Percentiles rank a stretch among this genome's conserved stretches.
These are phyloP conservation scores for Knufia petricola DNA, from an alignment of 2,329 filamentous ascomycete species.

Conservation along the genomic window DNA sequence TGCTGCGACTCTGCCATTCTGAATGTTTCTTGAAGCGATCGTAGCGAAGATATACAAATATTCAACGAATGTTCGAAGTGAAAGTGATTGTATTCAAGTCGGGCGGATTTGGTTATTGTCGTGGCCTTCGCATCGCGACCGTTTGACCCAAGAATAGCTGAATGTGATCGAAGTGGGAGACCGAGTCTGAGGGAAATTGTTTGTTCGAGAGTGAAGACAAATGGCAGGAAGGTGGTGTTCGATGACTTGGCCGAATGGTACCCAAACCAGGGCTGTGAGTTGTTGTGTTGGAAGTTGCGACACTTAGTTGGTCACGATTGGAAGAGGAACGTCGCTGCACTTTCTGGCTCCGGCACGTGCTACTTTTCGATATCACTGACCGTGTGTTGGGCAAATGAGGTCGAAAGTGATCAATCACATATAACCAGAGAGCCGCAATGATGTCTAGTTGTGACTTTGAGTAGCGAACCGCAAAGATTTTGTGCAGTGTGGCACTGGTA, in stretches of 20 bases:
- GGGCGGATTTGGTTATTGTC: conserved; percentile 4
- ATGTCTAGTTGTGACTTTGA: not conserved
- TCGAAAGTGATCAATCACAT: conserved; percentile 1
- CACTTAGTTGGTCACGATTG: conserved; percentile 7
- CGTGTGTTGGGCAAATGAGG: not conserved
- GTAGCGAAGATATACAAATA: not conserved
- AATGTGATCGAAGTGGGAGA: not conserved
- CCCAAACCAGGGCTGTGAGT: conserved; percentile 8
- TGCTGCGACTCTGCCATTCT: conserved; percentile 4
- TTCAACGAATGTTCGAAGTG: conserved; percentile 6
- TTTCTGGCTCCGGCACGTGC: conserved; percentile 4
- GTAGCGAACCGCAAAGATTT: conserved; percentile 1
- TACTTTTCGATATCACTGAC: not conserved
- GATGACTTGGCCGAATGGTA: conserved; percentile 1
- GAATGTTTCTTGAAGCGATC: not conserved
- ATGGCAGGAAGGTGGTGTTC: not conserved
- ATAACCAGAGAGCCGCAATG: not conserved
- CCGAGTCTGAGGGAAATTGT: conserved; percentile 3
- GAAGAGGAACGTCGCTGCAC: conserved; percentile 6
- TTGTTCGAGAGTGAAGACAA: conserved; percentile 7
- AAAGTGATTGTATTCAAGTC: conserved; percentile 2
- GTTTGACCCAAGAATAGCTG: conserved; percentile 3
- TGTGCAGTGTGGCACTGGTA: not conserved
- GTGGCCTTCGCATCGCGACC: conserved; percentile 8
- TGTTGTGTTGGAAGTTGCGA: conserved; percentile 8